Evolutionary conservation across 2,329 filamentous ascomycete genomes (phyloP).

Genomic region (Aspergillus pseudonomiae): DNA sequence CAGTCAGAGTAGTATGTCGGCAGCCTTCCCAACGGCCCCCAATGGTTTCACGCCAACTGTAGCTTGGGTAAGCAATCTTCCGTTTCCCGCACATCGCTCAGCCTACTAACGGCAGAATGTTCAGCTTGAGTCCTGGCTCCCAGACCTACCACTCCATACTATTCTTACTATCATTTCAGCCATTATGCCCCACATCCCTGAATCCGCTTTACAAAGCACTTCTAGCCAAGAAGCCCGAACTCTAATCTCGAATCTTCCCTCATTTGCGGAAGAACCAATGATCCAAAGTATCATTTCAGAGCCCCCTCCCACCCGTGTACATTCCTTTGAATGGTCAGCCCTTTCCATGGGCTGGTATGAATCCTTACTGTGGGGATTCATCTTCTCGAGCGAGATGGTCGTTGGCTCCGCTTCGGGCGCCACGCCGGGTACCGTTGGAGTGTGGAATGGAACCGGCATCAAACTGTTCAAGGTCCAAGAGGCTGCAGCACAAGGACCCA

Average conservation of each 20-base stretch:
- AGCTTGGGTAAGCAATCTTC: slow-evolving; percentile 62
- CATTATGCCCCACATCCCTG: slow-evolving; percentile 55
- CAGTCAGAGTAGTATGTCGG: slow-evolving; percentile 70
- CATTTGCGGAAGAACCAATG: slow-evolving; percentile 54
- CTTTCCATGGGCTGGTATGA: slow-evolving; percentile 94
- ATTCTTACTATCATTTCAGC: slow-evolving; percentile 74
- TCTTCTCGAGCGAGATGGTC: slow-evolving; percentile 89
- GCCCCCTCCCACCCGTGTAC: slow-evolving; percentile 72
- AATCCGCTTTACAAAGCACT: slow-evolving; percentile 46
- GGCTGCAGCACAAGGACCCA: slow-evolving; percentile 76
- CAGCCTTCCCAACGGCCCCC: slow-evolving; percentile 56
- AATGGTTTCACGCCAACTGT: slow-evolving; percentile 74
- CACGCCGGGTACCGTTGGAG: slow-evolving; percentile 81
- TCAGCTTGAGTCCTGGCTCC: slow-evolving; percentile 89
- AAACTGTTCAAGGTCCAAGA: slow-evolving; percentile 89
- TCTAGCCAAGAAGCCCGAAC: slow-evolving; percentile 45
- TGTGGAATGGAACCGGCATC: slow-evolving; percentile 91
- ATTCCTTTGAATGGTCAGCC: slow-evolving; percentile 93
- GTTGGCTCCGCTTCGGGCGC: slow-evolving; percentile 46
- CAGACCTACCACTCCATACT: slow-evolving; percentile 85
- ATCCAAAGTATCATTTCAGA: slow-evolving; percentile 71
- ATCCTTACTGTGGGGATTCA: slow-evolving; percentile 87
- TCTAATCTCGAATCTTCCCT: slow-evolving; percentile 46
- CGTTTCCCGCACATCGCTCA: not conserved
- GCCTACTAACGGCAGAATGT: slow-evolving; percentile 20